Base-by-base conservation (phyloP, 805 yeast species). In the Metahyphopichia silvanorum region DNA sequence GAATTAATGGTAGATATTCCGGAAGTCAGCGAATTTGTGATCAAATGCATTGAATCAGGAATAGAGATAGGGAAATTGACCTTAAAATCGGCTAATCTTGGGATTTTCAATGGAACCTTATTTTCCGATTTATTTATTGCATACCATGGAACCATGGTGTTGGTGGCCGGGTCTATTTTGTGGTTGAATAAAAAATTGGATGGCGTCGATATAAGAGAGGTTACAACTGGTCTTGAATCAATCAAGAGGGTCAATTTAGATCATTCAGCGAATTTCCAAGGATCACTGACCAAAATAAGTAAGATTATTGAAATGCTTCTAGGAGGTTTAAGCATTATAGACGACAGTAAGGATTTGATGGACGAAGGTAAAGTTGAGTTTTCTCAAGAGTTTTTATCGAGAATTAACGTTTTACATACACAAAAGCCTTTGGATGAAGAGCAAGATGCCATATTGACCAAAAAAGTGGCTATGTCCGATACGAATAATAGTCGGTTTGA, bases 41-140 rank as follows among this genome's bases (percentile, higher is more conserved):
- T 15, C 3, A n/a, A 17, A 7, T 31, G 75, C 11, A 60, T 70
- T 20, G 52, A 58, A 27, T 57, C 73, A 1, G 62, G 74, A 0
- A 48, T 63, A 13, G 46, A 47, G 38, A 58, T 69, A 5, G 61
- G 74, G 0, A 63, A 66, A 29, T 42, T 67, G 4, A 49, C 66
- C 21, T 50, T 58, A 2, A 47, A 53, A 25, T 56, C 66, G 0
- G 51, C 55, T 21, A 44, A 53, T 7, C 58, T 60, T 32, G 70
- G 66, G 4, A 53, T 64, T 32, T 55, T 65, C 43, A 63, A 61
- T 43, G 75, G 75, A n/a, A 66, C 71, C 1, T 28, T 67, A n/a
- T 63, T 66, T 21, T 54, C 57, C 22, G 77, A 71, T 38, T 61
- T 69, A 23, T 66, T 67, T 43, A 57, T 60, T 43, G 69, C 65